Conservation (phyloP, 2,329 filamentous ascomycete species). For the Xylariaceae sp. region DNA sequence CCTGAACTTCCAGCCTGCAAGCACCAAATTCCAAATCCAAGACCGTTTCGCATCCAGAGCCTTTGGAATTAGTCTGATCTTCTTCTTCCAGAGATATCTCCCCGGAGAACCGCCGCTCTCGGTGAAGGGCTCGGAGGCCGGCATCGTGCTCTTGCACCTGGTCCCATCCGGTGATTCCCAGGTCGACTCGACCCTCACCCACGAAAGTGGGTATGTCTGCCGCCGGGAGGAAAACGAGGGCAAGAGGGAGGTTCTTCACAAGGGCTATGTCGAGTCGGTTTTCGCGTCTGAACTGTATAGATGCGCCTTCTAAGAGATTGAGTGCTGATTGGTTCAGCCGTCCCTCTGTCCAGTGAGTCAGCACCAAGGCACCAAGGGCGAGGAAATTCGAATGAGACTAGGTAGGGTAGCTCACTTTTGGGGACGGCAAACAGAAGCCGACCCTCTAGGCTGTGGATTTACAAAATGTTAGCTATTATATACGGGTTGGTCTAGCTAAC, state of each 20-base stretch:
- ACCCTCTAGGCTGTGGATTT: slow-evolving; percentile 73
- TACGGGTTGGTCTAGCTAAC: neutral
- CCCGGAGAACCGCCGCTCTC: slow-evolving; percentile 51
- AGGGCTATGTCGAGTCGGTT: slow-evolving; percentile 95
- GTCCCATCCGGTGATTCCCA: slow-evolving; percentile 93
- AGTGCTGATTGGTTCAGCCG: slow-evolving; percentile 86
- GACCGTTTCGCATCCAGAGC: slow-evolving; percentile 76
- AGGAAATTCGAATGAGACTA: neutral
- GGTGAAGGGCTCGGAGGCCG: slow-evolving; percentile 52
- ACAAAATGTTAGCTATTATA: slow-evolving; percentile 40
- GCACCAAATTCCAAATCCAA: slow-evolving; percentile 88
- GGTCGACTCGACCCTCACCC: slow-evolving; percentile 87
- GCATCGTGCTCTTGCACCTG: slow-evolving; percentile 91
- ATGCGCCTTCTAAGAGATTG: slow-evolving; percentile 88
- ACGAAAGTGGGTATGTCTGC: slow-evolving; percentile 98
- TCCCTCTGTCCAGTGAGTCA: slow-evolving; percentile 67
- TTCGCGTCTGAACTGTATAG: slow-evolving; percentile 96
- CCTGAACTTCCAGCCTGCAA: slow-evolving; percentile 96
- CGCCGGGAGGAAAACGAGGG: slow-evolving; percentile 93
- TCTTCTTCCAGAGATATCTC: slow-evolving; percentile 47
- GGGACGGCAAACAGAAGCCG: slow-evolving; percentile 96
- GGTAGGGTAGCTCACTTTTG: slow-evolving; percentile 71
- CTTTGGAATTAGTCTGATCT: slow-evolving; percentile 46
- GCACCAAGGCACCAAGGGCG: slow-evolving; percentile 18
- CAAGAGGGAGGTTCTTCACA: slow-evolving; percentile 94